Base-by-base conservation (phyloP, 495 filamentous ascomycete species). In the Aspergillus wentii region DNA sequence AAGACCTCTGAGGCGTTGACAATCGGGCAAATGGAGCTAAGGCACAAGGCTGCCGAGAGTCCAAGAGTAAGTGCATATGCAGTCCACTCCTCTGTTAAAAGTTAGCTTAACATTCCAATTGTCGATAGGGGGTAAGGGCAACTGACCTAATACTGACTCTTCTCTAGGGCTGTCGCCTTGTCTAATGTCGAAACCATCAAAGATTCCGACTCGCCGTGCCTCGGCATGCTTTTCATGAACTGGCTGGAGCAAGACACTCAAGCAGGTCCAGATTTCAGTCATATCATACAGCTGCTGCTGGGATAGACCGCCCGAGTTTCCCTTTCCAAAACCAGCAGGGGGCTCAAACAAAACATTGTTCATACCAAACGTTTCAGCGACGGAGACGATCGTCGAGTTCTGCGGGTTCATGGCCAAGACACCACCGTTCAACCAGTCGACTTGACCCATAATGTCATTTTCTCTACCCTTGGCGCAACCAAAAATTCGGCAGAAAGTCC, bases 401-500 rank as follows among this genome's bases (percentile, higher is more conserved):
- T 49, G 22, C 32, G 56, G 40, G 47, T 51, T 40, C 50, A 62
- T 59, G 4, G 76, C 77, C 30, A 73, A 48, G 4, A 49, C 30
- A 6, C 80, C 80, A 27, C 79, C 80, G 33, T 69, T 69, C 20
- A 85, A 51, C 80, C 80, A 85, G 33, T 82, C 78, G 43, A 80
- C 61, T 47, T 85, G 80, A 8, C 71, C 78, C n/a, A 68, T 56
- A 31, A 81, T 62, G 44, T 83, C 79, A 19, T 75, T 75, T 47
- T 82, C 79, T 13, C 80, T 66, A 20, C 66, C 63, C 34, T 78
- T 79, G 1, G 68, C 68, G 27, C 65, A 68, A 3, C 80, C 80
- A 37, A 85, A 85, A 27, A 83, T 72, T 11, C 72, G 75, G 52
- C 80, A 83, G 58, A 85, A 85, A 3, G 75, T 80, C 80, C 80